phyloP scores from a whole-genome alignment of 2,329 filamentous ascomycete species.

The Aspergillus proliferans region DNA sequence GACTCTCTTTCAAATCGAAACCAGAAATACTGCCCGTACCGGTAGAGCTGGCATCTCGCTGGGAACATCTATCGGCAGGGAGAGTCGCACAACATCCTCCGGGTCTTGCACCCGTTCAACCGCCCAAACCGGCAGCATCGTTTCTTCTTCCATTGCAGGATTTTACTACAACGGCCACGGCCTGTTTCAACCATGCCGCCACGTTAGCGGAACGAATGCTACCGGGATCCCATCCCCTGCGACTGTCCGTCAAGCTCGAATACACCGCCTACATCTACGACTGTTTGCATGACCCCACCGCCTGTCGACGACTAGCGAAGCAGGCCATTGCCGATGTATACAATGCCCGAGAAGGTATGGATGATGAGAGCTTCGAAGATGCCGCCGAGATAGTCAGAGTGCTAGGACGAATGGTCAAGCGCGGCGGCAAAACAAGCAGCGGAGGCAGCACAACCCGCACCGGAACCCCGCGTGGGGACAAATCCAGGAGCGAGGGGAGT shows the following conservation, averaged over 20 bases:
- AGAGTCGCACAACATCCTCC: slow-evolving; percentile 25
- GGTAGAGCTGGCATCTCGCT: neutral
- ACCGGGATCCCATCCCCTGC: slow-evolving; percentile 81
- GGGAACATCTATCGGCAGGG: neutral
- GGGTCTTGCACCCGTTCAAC: slow-evolving; percentile 28
- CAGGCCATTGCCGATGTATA: slow-evolving; percentile 86
- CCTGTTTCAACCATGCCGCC: slow-evolving; percentile 73
- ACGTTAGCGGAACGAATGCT: slow-evolving; percentile 67
- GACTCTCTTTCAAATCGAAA: slow-evolving; percentile 14
- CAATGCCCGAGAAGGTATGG: slow-evolving; percentile 83
- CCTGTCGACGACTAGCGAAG: slow-evolving; percentile 69
- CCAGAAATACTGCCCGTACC: slow-evolving; percentile 9
- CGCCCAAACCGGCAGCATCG: slow-evolving; percentile 48
- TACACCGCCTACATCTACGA: slow-evolving; percentile 92
- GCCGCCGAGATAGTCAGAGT: slow-evolving; percentile 82
- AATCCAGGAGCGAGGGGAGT: slow-evolving; percentile 27
- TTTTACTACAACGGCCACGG: slow-evolving; percentile 75
- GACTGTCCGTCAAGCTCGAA: slow-evolving; percentile 84
- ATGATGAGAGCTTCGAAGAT: slow-evolving; percentile 91
- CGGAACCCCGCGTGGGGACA: slow-evolving; percentile 20
- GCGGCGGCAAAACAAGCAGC: slow-evolving; percentile 47
- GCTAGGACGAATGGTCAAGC: slow-evolving; percentile 81
- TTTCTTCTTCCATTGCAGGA: slow-evolving; percentile 75
- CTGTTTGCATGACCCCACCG: slow-evolving; percentile 75
- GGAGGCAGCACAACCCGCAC: slow-evolving; percentile 22